Percentiles rank a stretch among this genome's conserved stretches.
phyloP scores from a whole-genome alignment of 768 basidiomycete genomes.

The Boletus tomentosulus region DNA sequence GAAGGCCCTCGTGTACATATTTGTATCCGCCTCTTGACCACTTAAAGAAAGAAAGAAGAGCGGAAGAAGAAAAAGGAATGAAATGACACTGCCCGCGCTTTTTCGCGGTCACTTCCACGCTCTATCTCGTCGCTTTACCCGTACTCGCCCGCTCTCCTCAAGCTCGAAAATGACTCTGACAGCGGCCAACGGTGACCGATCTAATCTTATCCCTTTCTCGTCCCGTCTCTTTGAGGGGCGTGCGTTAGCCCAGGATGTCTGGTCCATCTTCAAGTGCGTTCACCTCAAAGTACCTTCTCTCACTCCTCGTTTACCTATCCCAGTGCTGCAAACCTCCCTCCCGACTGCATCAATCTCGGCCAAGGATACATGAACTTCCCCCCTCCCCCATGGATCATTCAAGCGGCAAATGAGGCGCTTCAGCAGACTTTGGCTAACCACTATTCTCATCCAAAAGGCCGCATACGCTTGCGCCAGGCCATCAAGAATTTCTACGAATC shows the following conservation, averaged over 20 bases:
- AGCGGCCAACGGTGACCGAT: conserved; percentile 32
- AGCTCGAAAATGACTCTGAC: neutral
- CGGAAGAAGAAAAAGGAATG: neutral
- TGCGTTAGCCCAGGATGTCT: conserved; percentile 79
- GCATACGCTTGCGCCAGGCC: conserved; percentile 82
- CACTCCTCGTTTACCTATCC: conserved; percentile 1
- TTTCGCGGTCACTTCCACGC: neutral
- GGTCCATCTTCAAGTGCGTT: conserved; percentile 83
- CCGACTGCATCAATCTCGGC: conserved; percentile 93
- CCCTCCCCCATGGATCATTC: conserved; percentile 75
- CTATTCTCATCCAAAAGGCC: conserved; percentile 89
- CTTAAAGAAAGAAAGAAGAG: no score
- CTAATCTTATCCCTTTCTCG: conserved; percentile 60
- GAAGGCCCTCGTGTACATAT: no score
- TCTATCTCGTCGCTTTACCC: neutral
- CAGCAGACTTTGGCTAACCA: conserved; percentile 64
- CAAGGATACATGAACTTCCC: conserved; percentile 94
- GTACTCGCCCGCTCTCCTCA: neutral
- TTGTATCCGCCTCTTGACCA: no score
- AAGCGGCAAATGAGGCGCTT: conserved; percentile 70
- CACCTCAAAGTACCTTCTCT: neutral
- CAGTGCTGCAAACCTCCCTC: conserved; percentile 83
- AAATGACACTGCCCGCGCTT: neutral
- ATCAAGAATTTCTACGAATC: conserved; percentile 77
- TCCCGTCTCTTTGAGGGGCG: conserved; percentile 71